These are phyloP conservation scores for Eimeria acervulina DNA, from an alignment of 169 alveolate species.

Conservation along the genomic window DNA sequence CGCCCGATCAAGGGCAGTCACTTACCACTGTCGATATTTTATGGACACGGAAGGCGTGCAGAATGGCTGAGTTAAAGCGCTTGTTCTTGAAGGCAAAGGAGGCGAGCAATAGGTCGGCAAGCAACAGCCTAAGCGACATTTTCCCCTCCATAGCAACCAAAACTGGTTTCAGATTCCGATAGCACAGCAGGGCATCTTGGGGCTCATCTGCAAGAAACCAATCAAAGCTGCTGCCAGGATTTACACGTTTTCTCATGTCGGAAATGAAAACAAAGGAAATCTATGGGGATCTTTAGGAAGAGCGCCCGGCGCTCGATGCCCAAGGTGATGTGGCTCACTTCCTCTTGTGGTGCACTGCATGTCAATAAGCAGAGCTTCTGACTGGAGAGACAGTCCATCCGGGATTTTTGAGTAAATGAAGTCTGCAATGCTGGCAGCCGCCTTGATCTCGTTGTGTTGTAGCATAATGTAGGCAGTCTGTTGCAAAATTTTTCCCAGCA, in stretches of 20 bases:
- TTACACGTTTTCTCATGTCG: neutral
- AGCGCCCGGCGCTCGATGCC: neutral
- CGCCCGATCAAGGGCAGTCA: neutral
- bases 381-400: constrained; percentile 69
- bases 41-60: constrained; percentile 74
- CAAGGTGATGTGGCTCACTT: constrained; percentile 14
- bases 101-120: constrained; percentile 76
- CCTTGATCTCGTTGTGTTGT: constrained; percentile 74
- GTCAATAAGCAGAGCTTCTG: constrained; percentile 76
- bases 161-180: constrained; percentile 70
- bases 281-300: neutral
- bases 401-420: constrained; percentile 63
- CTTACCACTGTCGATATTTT: constrained; percentile 70
- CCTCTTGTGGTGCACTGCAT: constrained; percentile 77
- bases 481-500: constrained; percentile 70
- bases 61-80: constrained; percentile 63
- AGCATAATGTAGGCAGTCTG: constrained; percentile 83
- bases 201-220: constrained; percentile 47
- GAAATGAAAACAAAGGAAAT: no score
- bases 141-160: constrained; percentile 78
- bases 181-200: constrained; percentile 71
- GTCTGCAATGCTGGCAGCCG: constrained; percentile 73
- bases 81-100: constrained; percentile 81
- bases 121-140: constrained; percentile 75
- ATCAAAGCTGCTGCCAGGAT: neutral